Conservation (phyloP, 2,329 filamentous ascomycete genomes). For the Fusarium graminum region DNA sequence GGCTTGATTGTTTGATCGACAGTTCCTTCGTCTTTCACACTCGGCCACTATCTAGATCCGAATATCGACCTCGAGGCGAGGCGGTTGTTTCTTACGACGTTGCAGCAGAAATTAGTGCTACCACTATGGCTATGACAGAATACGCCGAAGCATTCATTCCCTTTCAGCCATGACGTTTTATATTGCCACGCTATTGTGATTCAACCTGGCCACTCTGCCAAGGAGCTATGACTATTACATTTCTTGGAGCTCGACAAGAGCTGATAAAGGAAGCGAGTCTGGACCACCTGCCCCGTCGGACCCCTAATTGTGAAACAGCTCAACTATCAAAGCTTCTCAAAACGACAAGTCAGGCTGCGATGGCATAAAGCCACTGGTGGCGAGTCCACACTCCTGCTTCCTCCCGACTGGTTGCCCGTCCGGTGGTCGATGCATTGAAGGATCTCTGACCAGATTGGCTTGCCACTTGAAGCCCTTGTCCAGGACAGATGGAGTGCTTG, state of each 20-base stretch:
- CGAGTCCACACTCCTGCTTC: conserved; percentile 36
- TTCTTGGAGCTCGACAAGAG: conserved; percentile 16
- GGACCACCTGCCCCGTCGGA: conserved; percentile 36
- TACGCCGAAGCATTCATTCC: conserved; percentile 17
- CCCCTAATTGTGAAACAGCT: conserved; percentile 46
- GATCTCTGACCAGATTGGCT: conserved; percentile 23
- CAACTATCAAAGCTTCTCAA: conserved; percentile 36
- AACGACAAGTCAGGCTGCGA: conserved; percentile 35
- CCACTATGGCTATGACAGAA: conserved; percentile 1
- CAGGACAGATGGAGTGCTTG: not conserved
- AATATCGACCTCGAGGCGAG: conserved; percentile 10
- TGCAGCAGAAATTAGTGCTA: not conserved
- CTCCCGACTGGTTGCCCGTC: conserved; percentile 33
- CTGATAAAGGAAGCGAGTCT: conserved; percentile 35
- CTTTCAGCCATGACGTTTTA: conserved; percentile 11
- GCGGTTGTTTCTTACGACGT: not conserved
- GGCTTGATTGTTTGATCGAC: conserved; percentile 39
- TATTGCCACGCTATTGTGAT: conserved; percentile 30
- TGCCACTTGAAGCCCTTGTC: conserved; percentile 24
- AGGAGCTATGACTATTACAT: conserved; percentile 17
- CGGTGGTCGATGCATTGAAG: conserved; percentile 16
- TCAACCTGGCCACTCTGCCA: conserved; percentile 11
- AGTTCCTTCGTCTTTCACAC: conserved; percentile 13
- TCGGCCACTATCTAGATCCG: conserved; percentile 29
- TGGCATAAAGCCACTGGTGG: conserved; percentile 41